These are phyloP conservation scores for Quercus mongolica DNA, from an alignment of 306 rosid species.

Conservation along the genomic window DNA sequence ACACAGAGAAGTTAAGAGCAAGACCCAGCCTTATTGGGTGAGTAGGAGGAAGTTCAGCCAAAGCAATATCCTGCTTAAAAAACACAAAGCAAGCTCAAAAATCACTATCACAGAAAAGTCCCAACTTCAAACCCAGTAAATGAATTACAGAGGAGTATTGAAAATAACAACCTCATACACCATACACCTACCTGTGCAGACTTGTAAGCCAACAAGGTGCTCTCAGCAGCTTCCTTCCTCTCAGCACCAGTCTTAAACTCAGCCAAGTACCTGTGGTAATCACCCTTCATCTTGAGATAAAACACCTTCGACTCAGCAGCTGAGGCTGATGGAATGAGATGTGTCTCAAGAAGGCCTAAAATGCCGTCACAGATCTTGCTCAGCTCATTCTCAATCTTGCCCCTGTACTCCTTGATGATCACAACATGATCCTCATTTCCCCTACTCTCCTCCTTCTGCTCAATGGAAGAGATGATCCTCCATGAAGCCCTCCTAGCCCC, in stretches of 20 bases:
- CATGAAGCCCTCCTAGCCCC: slow-evolving; percentile 97
- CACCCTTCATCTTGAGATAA: slow-evolving; percentile 95
- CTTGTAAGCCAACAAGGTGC: slow-evolving; percentile 88
- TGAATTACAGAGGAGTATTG: neutral
- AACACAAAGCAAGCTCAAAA: neutral
- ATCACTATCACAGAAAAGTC: neutral
- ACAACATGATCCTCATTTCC: slow-evolving; percentile 84
- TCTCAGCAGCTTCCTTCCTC: slow-evolving; percentile 93
- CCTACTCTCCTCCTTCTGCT: slow-evolving; percentile 95
- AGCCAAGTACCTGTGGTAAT: slow-evolving; percentile 91
- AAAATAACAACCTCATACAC: neutral
- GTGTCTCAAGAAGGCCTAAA: slow-evolving; percentile 73
- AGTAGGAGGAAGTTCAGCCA: slow-evolving; percentile 74
- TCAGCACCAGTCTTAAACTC: slow-evolving; percentile 85
- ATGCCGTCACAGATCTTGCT: slow-evolving; percentile 98
- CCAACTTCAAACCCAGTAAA: neutral
- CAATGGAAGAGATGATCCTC: slow-evolving; percentile 96
- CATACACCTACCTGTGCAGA: slow-evolving; percentile 74
- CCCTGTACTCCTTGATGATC: slow-evolving; percentile 75
- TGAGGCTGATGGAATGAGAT: slow-evolving; percentile 82
- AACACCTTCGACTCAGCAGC: slow-evolving; percentile 81
- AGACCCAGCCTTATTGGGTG: slow-evolving; percentile 98
- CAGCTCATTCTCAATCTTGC: slow-evolving; percentile 78
- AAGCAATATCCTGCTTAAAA: slow-evolving; percentile 72
- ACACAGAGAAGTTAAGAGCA: slow-evolving; percentile 95